Percentiles rank a stretch among this genome's conserved stretches.
phyloP scores from a whole-genome alignment of 2,329 filamentous ascomycete genomes.

The Aspergillus costaricaensis region DNA sequence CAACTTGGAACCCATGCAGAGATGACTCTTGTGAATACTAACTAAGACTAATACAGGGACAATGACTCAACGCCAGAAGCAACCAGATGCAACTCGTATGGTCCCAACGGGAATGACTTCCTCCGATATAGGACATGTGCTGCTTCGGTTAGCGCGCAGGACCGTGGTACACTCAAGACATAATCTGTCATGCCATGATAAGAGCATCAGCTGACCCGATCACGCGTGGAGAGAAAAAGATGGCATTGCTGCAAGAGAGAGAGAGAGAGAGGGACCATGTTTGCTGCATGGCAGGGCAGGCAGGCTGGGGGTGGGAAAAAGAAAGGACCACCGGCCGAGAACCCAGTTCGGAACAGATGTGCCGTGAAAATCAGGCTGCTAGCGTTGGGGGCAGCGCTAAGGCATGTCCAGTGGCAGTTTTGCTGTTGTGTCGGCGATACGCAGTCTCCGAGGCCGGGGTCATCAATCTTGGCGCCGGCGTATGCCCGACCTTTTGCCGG shows the following conservation, averaged over 20 bases:
- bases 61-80: background rate
- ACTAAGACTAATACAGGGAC: background rate
- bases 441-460: background rate
- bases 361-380: slow-evolving; percentile 9
- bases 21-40: background rate
- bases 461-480: background rate
- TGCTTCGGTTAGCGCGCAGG: slow-evolving; percentile 1
- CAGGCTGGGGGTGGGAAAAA: no score
- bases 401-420: background rate
- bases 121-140: slow-evolving; percentile 5
- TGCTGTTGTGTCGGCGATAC: background rate
- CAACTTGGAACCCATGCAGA: background rate
- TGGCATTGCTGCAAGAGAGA: background rate
- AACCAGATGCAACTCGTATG: background rate
- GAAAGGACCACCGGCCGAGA: slow-evolving; percentile 4
- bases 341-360: slow-evolving; percentile 3
- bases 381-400: background rate
- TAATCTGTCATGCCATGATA: slow-evolving; percentile 1
- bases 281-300: no score
- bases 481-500: background rate
- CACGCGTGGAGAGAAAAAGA: background rate
- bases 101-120: background rate
- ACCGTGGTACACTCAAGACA: background rate
- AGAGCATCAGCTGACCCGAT: slow-evolving; percentile 6
- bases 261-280: no score